Conservation (phyloP, 192 early-diverging fungal genomes). For the Umbelopsis sp. region DNA sequence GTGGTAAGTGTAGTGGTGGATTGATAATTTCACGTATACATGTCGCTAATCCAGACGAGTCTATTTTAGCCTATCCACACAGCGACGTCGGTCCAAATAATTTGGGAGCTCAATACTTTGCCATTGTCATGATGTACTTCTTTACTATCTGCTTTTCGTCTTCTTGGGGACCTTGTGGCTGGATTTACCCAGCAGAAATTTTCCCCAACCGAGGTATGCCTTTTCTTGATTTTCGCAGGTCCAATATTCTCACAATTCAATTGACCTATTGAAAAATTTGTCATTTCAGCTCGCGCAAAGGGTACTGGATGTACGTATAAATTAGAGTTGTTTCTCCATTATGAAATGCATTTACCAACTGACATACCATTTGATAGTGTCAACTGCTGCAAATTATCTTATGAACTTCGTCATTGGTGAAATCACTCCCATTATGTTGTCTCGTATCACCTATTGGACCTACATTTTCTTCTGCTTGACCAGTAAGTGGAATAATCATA, state of each 20-base stretch:
- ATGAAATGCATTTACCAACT: constrained; percentile 62
- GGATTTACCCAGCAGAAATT: constrained; percentile 89
- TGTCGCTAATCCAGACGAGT: too few relatives aligned
- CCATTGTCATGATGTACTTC: constrained; percentile 16
- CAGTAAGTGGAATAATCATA: constrained; percentile 34
- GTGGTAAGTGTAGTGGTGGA: constrained; percentile 39
- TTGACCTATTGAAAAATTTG: constrained; percentile 34
- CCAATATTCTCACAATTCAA: constrained; percentile 55
- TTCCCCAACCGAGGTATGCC: constrained; percentile 65
- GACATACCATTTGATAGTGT: constrained; percentile 41
- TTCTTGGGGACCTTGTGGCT: constrained; percentile 89
- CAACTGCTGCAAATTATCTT: constrained; percentile 78
- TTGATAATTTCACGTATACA: constrained; percentile 19
- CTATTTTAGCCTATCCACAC: constrained; percentile 26
- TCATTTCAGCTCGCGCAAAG: constrained; percentile 31
- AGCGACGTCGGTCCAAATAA: constrained; percentile 8
- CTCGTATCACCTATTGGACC: constrained; percentile 62
- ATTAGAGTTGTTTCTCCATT: constrained; percentile 54
- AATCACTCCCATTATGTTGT: constrained; percentile 69
- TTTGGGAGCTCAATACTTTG: constrained; percentile 8
- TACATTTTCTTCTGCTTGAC: constrained; percentile 72
- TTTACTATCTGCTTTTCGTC: constrained; percentile 25
- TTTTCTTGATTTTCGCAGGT: not conserved
- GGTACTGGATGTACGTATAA: constrained; percentile 35
- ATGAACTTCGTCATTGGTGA: constrained; percentile 80